Evolutionary conservation across 768 basidiomycete species (phyloP).

Genomic region (Pleurotus cornucopiae): DNA sequence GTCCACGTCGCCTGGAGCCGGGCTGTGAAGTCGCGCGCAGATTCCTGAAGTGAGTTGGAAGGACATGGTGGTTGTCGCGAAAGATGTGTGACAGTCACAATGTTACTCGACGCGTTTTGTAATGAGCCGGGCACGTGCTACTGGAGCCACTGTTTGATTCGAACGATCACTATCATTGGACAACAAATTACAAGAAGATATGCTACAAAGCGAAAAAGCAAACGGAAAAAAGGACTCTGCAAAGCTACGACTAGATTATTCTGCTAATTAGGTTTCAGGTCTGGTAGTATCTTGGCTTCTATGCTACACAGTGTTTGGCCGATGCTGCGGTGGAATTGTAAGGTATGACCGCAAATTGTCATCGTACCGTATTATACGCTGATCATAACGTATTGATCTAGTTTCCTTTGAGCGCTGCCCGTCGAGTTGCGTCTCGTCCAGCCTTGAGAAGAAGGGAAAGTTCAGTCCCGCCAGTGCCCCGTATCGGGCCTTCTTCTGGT

Average conservation of each 20-base stretch:
- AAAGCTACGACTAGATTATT: slow-evolving; percentile 2
- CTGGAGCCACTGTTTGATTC: neutral
- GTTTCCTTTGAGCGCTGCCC: slow-evolving; percentile 48
- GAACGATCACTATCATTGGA: neutral
- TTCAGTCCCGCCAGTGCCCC: slow-evolving; percentile 90
- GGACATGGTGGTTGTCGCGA: slow-evolving; percentile 26
- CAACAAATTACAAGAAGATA: slow-evolving; percentile 1
- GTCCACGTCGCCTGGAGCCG: slow-evolving; percentile 36
- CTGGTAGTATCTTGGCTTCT: neutral
- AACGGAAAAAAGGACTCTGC: neutral
- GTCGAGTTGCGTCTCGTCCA: slow-evolving; percentile 81
- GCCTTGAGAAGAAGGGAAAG: slow-evolving; percentile 81
- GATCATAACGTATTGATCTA: slow-evolving; percentile 13
- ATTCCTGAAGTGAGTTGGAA: slow-evolving; percentile 57
- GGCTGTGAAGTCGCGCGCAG: slow-evolving; percentile 42
- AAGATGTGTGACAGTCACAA: slow-evolving; percentile 11
- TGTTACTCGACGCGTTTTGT: slow-evolving; percentile 24
- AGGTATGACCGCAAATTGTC: neutral
- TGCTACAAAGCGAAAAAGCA: slow-evolving; percentile 3
- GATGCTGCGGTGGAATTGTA: neutral
- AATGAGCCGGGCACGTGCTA: slow-evolving; percentile 1
- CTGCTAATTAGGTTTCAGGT: neutral
- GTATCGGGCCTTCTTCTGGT: slow-evolving; percentile 40
- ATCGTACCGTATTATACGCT: slow-evolving; percentile 6
- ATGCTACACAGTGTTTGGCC: slow-evolving; percentile 1